A percentile compares a stretch with the other conserved stretches of the same genome.
Evolutionary conservation across 805 yeast species (phyloP).

Genomic region (Candida nemodendra): DNA sequence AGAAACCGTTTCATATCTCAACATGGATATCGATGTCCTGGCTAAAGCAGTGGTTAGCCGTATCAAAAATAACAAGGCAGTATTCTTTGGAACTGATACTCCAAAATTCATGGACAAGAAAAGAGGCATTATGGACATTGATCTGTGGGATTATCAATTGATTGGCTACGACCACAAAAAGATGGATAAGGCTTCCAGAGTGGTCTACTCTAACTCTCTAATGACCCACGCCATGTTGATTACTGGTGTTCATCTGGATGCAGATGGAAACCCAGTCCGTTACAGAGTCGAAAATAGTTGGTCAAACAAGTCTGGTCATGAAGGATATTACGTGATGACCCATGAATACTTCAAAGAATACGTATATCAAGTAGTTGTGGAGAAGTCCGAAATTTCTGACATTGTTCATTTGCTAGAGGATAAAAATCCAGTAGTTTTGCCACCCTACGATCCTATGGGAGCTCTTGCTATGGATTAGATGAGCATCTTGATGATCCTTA

Average conservation of each 20-base stretch:
- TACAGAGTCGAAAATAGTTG: conserved; percentile 79
- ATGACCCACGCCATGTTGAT: conserved; percentile 93
- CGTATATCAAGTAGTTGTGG: conserved; percentile 69
- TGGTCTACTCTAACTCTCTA: conserved; percentile 64
- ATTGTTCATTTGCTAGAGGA: conserved; percentile 42
- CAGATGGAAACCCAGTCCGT: conserved; percentile 56
- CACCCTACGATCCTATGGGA: conserved; percentile 82
- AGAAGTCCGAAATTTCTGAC: conserved; percentile 44
- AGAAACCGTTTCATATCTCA: conserved; percentile 69
- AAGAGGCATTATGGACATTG: conserved; percentile 71
- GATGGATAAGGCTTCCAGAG: conserved; percentile 61
- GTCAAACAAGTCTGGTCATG: conserved; percentile 67
- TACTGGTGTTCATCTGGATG: conserved; percentile 76
- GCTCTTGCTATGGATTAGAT: no score
- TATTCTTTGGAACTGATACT: conserved; percentile 89
- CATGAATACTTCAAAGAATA: conserved; percentile 74
- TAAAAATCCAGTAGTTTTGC: conserved; percentile 51
- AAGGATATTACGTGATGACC: conserved; percentile 70
- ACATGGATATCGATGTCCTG: conserved; percentile 57
- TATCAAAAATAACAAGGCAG: conserved; percentile 71
- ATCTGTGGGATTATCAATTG: conserved; percentile 64
- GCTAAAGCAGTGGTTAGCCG: conserved; percentile 64
- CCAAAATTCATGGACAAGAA: conserved; percentile 66
- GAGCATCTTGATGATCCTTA: no score
- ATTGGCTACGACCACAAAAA: conserved; percentile 50